phyloP scores from a whole-genome alignment of 805 yeast genomes.

The Kodamaea neixiangensis region DNA sequence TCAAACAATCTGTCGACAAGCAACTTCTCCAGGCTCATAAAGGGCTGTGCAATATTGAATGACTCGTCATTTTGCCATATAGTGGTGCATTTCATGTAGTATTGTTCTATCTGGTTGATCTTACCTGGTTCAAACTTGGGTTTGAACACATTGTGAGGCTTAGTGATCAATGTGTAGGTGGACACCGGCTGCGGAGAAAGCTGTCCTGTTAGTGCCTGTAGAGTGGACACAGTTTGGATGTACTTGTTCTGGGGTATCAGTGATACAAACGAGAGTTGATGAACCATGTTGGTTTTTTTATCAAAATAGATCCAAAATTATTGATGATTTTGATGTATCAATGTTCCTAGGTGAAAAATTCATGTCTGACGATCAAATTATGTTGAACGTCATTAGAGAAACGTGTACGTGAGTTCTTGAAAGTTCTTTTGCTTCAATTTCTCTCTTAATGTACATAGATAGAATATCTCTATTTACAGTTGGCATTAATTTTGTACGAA shows the following conservation, averaged over 20 bases:
- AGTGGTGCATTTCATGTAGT: constrained; percentile 50
- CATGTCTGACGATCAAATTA: neutral
- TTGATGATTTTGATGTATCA: too few relatives aligned
- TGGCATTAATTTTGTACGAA: neutral
- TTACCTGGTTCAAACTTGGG: constrained; percentile 59
- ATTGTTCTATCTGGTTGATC: constrained; percentile 58
- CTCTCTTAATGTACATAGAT: neutral
- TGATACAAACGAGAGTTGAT: constrained; percentile 52
- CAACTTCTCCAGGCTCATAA: constrained; percentile 20
- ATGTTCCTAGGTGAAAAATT: neutral
- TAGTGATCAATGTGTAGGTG: constrained; percentile 50
- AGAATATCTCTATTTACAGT: neutral
- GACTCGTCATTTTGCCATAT: constrained; percentile 41
- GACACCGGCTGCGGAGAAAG: constrained; percentile 45
- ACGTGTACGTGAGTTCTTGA: too few relatives aligned
- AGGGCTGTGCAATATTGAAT: constrained; percentile 29
- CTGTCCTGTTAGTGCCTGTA: constrained; percentile 54
- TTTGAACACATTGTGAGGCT: constrained; percentile 51
- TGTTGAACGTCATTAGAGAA: neutral
- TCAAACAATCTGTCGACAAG: constrained; percentile 34
- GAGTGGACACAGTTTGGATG: constrained; percentile 46
- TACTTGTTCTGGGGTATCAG: constrained; percentile 44
- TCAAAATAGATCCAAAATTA: neutral
- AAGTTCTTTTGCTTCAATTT: neutral
- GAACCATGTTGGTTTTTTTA: constrained; percentile 44